A percentile compares a stretch with the other conserved stretches of the same genome.
Evolutionary conservation across 2,329 filamentous ascomycete species (phyloP).

Genomic region (Ceratocystis variospora): DNA sequence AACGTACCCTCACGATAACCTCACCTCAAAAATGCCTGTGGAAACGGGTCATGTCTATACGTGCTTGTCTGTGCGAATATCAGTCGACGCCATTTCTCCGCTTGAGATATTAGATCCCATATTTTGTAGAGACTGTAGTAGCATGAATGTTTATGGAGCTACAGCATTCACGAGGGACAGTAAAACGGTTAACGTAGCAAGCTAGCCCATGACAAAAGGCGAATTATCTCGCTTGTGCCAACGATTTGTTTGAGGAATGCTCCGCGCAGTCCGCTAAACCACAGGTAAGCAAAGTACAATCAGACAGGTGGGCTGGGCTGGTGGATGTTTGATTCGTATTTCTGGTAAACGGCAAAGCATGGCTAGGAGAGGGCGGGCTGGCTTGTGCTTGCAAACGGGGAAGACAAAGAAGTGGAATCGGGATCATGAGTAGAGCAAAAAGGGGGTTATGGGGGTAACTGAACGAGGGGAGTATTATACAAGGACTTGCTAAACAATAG

Average conservation of each 20-base stretch:
- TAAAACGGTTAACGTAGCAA: background rate
- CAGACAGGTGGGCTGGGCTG: background rate
- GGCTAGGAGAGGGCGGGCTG: background rate
- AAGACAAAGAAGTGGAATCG: background rate
- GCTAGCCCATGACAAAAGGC: background rate
- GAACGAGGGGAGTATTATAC: background rate
- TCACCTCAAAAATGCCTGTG: background rate
- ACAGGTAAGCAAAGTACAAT: background rate
- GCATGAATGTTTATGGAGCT: background rate
- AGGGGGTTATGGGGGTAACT: background rate
- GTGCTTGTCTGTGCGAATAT: background rate
- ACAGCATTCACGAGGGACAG: background rate
- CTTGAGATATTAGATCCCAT: background rate
- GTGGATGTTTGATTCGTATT: too few species aligned
- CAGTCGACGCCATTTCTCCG: background rate
- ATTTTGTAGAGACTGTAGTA: background rate
- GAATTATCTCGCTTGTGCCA: background rate
- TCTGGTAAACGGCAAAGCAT: background rate
- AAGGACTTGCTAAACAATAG: background rate
- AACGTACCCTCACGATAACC: background rate
- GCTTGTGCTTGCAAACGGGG: background rate
- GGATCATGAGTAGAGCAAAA: background rate
- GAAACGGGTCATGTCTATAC: background rate
- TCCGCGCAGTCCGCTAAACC: background rate
- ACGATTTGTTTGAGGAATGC: background rate